phyloP scores from a whole-genome alignment of 352 stramenopile genomes.

The Pythium monospermum region DNA sequence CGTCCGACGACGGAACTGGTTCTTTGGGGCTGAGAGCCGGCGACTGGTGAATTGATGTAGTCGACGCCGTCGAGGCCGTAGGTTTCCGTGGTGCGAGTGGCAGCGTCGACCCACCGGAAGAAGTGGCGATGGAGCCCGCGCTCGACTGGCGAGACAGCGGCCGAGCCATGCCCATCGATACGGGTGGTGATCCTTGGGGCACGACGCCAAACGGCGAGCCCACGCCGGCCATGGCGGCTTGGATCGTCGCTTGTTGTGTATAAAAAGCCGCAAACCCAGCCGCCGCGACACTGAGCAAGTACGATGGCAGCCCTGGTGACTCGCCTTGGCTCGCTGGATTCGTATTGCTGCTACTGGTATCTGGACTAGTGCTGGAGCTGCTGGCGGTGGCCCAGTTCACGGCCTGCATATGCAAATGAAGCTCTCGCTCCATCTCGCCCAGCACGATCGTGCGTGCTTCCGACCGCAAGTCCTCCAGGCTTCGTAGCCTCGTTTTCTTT shows the following conservation, averaged over 20 bases:
- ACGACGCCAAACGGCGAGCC: conserved; percentile 1
- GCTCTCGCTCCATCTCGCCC: conserved; percentile 65
- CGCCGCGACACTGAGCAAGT: conserved; percentile 52
- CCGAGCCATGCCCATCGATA: too few species aligned
- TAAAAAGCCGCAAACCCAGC: conserved; percentile 58
- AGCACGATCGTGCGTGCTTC: conserved; percentile 61
- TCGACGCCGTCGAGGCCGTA: too few species aligned
- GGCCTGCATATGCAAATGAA: conserved; percentile 68
- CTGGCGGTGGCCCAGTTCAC: conserved; percentile 54
- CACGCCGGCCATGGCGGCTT: conserved; percentile 21
- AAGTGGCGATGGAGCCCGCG: not conserved
- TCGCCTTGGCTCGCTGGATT: not conserved
- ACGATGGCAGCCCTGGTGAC: conserved; percentile 37
- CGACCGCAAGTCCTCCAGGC: conserved; percentile 55
- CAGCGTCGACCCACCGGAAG: not conserved
- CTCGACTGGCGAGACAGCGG: conserved; percentile 21
- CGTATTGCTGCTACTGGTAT: not conserved
- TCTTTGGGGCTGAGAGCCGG: not conserved
- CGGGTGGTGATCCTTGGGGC: too few species aligned
- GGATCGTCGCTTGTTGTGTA: conserved; percentile 38
- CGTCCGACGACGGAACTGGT: not conserved
- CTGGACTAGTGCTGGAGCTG: conserved; percentile 8
- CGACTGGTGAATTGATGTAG: too few species aligned
- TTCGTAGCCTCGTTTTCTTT: conserved; percentile 75
- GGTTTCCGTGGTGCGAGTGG: not conserved